Percentiles rank a stretch among this genome's conserved stretches.
Evolutionary conservation across 768 basidiomycete species (phyloP).

Genomic region (Boletus vinaceobasis): DNA sequence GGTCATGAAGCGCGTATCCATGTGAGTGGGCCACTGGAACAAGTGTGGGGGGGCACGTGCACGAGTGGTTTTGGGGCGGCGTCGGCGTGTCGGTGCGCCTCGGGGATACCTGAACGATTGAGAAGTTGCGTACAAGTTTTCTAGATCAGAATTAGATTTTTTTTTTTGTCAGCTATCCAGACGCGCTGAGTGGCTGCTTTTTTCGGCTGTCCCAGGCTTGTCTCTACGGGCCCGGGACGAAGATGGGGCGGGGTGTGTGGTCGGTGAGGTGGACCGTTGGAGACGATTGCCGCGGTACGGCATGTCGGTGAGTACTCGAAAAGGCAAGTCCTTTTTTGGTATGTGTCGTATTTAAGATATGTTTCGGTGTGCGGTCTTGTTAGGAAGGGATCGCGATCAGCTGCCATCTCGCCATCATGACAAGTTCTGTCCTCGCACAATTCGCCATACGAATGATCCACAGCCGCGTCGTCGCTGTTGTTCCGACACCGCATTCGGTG

Average conservation of each 20-base stretch:
- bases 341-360: constrained; percentile 17
- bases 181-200: background rate
- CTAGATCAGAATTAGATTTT: constrained; percentile 7
- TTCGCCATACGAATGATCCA: constrained; percentile 20
- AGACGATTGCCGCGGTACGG: constrained; percentile 14
- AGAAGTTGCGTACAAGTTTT: background rate
- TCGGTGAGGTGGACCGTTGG: no score
- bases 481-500: constrained; percentile 31
- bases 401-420: constrained; percentile 6
- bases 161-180: background rate
- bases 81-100: constrained; percentile 6
- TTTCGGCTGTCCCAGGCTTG: constrained; percentile 2
- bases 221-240: no score
- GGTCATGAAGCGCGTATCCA: constrained; percentile 9
- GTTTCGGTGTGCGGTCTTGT: background rate
- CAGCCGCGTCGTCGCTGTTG: constrained; percentile 9
- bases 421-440: constrained; percentile 6
- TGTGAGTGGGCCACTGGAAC: no score
- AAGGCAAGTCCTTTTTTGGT: constrained; percentile 24
- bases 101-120: constrained; percentile 12
- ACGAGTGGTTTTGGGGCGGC: background rate
- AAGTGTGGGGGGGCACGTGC: no score
- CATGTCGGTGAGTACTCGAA: constrained; percentile 22
- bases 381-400: constrained; percentile 15
- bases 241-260: no score